Percentiles rank a stretch among this genome's conserved stretches.
phyloP scores from a whole-genome alignment of 2,329 filamentous ascomycete species.

The Cryphonectria carpinicola region DNA sequence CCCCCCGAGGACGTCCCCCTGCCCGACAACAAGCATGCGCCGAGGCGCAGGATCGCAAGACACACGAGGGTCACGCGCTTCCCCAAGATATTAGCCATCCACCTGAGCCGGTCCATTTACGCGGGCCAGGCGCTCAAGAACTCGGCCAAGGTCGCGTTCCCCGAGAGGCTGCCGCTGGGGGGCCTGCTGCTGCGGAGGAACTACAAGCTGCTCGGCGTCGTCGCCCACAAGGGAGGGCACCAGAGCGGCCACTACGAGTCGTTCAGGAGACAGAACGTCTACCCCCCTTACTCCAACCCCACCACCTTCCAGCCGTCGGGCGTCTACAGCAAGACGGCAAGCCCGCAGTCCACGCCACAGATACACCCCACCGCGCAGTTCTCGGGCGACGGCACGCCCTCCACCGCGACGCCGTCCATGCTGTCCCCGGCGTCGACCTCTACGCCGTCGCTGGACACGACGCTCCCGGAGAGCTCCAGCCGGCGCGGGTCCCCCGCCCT shows the following conservation, averaged over 20 bases:
- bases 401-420: constrained; percentile 53
- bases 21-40: constrained; percentile 74
- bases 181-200: constrained; percentile 75
- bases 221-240: constrained; percentile 94
- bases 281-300: constrained; percentile 80
- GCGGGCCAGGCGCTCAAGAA: constrained; percentile 84
- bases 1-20: constrained; percentile 73
- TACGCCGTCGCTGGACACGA: constrained; percentile 25
- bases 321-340: constrained; percentile 68
- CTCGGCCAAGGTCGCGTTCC: constrained; percentile 89
- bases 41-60: constrained; percentile 82
- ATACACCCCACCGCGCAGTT: constrained; percentile 36
- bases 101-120: constrained; percentile 92
- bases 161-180: constrained; percentile 82
- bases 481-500: constrained; percentile 15
- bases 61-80: constrained; percentile 87
- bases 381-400: constrained; percentile 43
- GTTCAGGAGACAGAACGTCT: constrained; percentile 82
- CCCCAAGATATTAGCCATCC: constrained; percentile 87
- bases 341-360: constrained; percentile 55
- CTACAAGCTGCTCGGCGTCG: constrained; percentile 84
- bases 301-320: constrained; percentile 77
- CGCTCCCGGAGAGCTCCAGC: constrained; percentile 23
- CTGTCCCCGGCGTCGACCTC: constrained; percentile 38
- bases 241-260: constrained; percentile 97